Conservation (phyloP, 495 filamentous ascomycete species). For the Apodospora peruviana region DNA sequence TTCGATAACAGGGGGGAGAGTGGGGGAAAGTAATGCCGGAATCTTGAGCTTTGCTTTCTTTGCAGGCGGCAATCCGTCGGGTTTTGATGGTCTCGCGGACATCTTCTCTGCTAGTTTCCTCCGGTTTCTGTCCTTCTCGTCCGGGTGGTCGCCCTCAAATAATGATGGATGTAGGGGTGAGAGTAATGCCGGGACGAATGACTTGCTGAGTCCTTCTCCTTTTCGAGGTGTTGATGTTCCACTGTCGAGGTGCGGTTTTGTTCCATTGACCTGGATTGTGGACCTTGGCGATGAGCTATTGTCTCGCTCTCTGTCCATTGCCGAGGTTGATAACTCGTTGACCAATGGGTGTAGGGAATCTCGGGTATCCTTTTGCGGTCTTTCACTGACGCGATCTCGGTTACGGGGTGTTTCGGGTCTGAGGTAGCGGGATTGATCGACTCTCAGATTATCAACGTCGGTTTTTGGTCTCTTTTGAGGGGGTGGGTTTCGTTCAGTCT, state of each 20-base stretch:
- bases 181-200: constrained; percentile 31
- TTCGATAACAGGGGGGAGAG: constrained; percentile 39
- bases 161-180: constrained; percentile 38
- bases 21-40: constrained; percentile 43
- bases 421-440: constrained; percentile 15
- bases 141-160: constrained; percentile 26
- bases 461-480: constrained; percentile 33
- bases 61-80: constrained; percentile 12
- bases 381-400: constrained; percentile 20
- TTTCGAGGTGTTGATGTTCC: constrained; percentile 31
- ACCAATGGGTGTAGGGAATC: constrained; percentile 19
- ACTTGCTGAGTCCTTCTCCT: constrained; percentile 20
- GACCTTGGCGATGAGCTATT: constrained; percentile 33
- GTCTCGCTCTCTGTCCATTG: constrained; percentile 22
- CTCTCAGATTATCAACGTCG: constrained; percentile 23
- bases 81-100: constrained; percentile 16
- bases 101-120: constrained; percentile 30
- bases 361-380: constrained; percentile 18
- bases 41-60: constrained; percentile 32
- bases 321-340: constrained; percentile 29
- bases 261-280: constrained; percentile 40
- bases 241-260: constrained; percentile 23
- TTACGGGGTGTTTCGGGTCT: constrained; percentile 20
- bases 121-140: constrained; percentile 17
- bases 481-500: constrained; percentile 28